Conservation (phyloP, 768 basidiomycete species). For the Boletus rubroflammeus region DNA sequence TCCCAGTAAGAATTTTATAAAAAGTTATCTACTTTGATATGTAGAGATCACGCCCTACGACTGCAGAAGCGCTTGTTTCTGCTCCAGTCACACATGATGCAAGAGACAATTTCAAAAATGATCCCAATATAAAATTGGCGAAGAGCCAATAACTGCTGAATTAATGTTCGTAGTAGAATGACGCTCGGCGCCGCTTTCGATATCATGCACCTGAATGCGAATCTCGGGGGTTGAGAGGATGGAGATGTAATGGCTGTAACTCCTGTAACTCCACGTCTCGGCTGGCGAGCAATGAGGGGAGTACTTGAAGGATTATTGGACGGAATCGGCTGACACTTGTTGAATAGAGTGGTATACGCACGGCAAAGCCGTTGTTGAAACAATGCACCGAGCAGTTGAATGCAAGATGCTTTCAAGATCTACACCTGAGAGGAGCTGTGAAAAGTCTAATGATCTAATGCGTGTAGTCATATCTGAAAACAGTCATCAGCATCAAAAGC, state of each 20-base stretch:
- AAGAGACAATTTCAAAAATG: background rate
- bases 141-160: background rate
- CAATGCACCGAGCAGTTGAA: conserved; percentile 11
- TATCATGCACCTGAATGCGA: background rate
- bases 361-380: conserved; percentile 18
- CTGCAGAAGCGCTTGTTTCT: background rate
- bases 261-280: background rate
- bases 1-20: background rate
- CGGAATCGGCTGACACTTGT: background rate
- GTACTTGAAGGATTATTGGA: background rate
- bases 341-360: conserved; percentile 5
- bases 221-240: background rate
- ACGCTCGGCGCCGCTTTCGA: background rate
- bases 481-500: conserved; percentile 2
- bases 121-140: background rate
- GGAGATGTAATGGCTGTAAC: background rate
- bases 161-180: background rate
- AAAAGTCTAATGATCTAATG: conserved; percentile 31
- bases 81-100: background rate
- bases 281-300: background rate
- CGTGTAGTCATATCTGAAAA: conserved; percentile 48
- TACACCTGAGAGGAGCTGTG: background rate
- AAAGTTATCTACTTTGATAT: background rate
- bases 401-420: background rate
- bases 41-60: background rate